A percentile compares a stretch with the other conserved stretches of the same genome.
phyloP scores from a whole-genome alignment of 1,139 yeast species.

The Geotrichum aggregatum region DNA sequence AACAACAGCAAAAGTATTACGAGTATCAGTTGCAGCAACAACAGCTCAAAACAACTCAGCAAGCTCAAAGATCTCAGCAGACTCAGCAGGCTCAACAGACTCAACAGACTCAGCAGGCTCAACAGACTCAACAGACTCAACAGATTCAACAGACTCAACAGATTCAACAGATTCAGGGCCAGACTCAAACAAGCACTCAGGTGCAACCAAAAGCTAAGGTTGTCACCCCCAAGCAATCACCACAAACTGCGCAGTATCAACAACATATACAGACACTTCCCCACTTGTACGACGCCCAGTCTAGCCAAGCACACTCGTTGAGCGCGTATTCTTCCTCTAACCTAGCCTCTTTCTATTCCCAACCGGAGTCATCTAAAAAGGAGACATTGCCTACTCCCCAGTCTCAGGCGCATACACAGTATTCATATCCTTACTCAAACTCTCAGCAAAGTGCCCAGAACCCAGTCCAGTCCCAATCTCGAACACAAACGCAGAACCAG shows the following conservation, averaged over 20 bases:
- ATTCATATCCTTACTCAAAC: not conserved
- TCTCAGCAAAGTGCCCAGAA: conserved; percentile 4
- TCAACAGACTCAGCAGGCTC: not conserved
- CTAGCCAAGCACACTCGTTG: not conserved
- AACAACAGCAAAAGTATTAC: not conserved
- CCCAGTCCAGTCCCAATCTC: conserved; percentile 1
- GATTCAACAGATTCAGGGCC: not conserved
- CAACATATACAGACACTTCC: not conserved
- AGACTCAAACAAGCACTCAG: too few species aligned
- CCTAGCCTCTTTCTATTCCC: not conserved
- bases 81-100: not conserved
- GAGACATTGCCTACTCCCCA: not conserved
- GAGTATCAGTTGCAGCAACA: conserved; percentile 14
- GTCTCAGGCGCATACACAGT: conserved; percentile 2
- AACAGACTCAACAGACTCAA: conserved; percentile 1
- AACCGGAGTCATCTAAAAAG: not conserved
- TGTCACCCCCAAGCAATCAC: not conserved
- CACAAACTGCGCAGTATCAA: not conserved
- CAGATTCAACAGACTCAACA: not conserved
- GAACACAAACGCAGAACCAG: conserved; percentile 2
- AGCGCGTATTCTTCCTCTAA: not conserved
- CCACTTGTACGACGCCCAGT: not conserved
- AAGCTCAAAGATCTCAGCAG: not conserved
- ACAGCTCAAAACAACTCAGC: conserved; percentile 6
- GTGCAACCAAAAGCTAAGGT: not conserved